Evolutionary conservation across 768 basidiomycete species (phyloP).

Genomic region (Trametes villosa): DNA sequence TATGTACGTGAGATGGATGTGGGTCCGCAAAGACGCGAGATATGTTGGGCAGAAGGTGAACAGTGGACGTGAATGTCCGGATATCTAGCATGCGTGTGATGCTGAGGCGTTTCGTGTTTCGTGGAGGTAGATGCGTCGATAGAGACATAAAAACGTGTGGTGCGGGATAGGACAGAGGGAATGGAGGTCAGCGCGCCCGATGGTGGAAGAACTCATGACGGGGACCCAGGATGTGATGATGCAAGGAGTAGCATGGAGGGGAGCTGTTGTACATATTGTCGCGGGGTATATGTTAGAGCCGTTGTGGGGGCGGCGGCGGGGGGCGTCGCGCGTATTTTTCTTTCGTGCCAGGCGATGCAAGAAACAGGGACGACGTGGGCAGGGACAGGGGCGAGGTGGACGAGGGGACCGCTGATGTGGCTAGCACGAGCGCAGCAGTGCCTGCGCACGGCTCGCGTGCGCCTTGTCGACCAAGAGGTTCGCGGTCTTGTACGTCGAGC

Average conservation of each 20-base stretch:
- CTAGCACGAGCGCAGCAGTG: constrained; percentile 62
- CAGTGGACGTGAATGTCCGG: background rate
- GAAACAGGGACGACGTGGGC: background rate
- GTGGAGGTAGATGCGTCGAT: background rate
- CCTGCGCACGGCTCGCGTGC: constrained; percentile 59
- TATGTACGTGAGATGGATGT: constrained; percentile 12
- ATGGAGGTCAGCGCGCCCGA: no score
- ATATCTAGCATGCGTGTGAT: background rate
- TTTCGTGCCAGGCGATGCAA: no score
- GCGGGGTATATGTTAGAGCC: background rate
- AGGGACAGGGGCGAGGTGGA: background rate
- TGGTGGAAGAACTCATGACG: background rate
- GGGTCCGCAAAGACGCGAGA: background rate
- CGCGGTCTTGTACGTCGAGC: constrained; percentile 82
- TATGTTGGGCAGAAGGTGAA: background rate
- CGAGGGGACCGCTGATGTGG: background rate
- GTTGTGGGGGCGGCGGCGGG: background rate
- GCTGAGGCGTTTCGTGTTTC: no score
- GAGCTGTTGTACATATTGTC: background rate
- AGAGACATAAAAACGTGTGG: background rate
- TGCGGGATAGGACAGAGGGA: no score
- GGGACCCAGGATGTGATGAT: background rate
- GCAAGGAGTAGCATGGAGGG: background rate
- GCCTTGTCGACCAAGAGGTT: constrained; percentile 73
- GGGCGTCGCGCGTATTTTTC: background rate